These are phyloP conservation scores for Boletus sp. DNA, from an alignment of 768 basidiomycete genomes.

Conservation along the genomic window DNA sequence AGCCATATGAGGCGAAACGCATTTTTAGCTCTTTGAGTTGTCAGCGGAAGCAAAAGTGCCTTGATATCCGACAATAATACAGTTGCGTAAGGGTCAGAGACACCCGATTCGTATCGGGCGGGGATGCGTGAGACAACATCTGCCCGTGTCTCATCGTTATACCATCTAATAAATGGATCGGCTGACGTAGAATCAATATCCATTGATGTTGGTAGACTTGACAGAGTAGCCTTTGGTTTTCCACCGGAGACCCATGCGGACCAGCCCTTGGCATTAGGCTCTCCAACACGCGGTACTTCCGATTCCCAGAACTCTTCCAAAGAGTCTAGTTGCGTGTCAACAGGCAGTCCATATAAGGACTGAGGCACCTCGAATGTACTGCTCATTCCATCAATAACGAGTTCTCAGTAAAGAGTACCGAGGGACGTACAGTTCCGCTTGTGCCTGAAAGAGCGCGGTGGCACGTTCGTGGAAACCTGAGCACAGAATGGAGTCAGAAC, in stretches of 20 bases:
- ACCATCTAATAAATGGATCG: slow-evolving; percentile 74
- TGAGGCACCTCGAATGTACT: slow-evolving; percentile 63
- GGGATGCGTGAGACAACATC: slow-evolving; percentile 50
- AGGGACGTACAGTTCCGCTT: slow-evolving; percentile 70
- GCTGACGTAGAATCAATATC: slow-evolving; percentile 28
- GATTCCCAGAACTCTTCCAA: slow-evolving; percentile 87
- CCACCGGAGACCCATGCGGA: slow-evolving; percentile 53
- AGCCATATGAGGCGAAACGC: slow-evolving; percentile 70
- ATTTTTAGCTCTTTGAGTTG: slow-evolving; percentile 44
- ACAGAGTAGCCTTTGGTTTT: slow-evolving; percentile 31
- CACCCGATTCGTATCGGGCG: slow-evolving; percentile 49
- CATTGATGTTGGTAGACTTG: slow-evolving; percentile 13
- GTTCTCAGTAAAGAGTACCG: neutral
- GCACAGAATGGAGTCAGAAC: slow-evolving; percentile 1
- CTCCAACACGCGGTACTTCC: slow-evolving; percentile 74
- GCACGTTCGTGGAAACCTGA: slow-evolving; percentile 74
- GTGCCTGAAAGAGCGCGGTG: slow-evolving; percentile 77
- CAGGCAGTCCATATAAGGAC: slow-evolving; percentile 40
- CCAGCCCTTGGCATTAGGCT: slow-evolving; percentile 68
- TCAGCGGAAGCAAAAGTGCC: slow-evolving; percentile 49
- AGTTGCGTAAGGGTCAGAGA: slow-evolving; percentile 67
- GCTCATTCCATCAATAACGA: slow-evolving; percentile 9
- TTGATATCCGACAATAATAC: slow-evolving; percentile 75
- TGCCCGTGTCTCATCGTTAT: slow-evolving; percentile 48
- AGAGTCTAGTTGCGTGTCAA: slow-evolving; percentile 49